phyloP scores from a whole-genome alignment of 371 early-diverging fungal species.

The Synchytrium microbalum region DNA sequence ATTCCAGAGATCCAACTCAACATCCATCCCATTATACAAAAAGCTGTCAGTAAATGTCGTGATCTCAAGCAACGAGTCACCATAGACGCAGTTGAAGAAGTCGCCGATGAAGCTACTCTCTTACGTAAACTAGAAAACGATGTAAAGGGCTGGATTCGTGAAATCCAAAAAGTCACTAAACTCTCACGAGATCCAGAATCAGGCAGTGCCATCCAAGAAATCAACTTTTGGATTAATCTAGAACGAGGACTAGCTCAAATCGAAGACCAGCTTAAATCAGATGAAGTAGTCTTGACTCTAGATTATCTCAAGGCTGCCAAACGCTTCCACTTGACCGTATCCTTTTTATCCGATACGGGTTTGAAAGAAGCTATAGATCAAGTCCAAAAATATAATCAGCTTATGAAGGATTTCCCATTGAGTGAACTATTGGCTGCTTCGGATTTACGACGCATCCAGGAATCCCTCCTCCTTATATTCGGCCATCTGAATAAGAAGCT shows the following conservation, averaged over 20 bases:
- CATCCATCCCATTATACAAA: constrained; percentile 77
- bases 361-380: constrained; percentile 88
- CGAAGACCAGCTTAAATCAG: constrained; percentile 89
- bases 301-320: constrained; percentile 94
- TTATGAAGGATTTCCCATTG: constrained; percentile 97
- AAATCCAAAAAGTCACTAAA: constrained; percentile 96
- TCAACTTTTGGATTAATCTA: constrained; percentile 97
- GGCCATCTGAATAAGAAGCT: constrained; percentile 94
- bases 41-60: constrained; percentile 63
- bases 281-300: constrained; percentile 83
- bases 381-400: constrained; percentile 89
- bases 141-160: constrained; percentile 97
- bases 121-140: constrained; percentile 89
- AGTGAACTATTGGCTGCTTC: constrained; percentile 92
- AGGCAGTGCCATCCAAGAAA: constrained; percentile 93
- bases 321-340: constrained; percentile 95
- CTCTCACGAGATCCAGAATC: constrained; percentile 86
- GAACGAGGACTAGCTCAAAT: constrained; percentile 87
- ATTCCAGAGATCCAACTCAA: constrained; percentile 87
- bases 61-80: constrained; percentile 14
- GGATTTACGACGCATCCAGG: constrained; percentile 75
- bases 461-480: constrained; percentile 78
- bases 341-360: constrained; percentile 97
- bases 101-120: constrained; percentile 65
- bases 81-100: constrained; percentile 30